A percentile compares a stretch with the other conserved stretches of the same genome.
Evolutionary conservation across 2,329 filamentous ascomycete species (phyloP).

Genomic region (Ascochyta lentis): DNA sequence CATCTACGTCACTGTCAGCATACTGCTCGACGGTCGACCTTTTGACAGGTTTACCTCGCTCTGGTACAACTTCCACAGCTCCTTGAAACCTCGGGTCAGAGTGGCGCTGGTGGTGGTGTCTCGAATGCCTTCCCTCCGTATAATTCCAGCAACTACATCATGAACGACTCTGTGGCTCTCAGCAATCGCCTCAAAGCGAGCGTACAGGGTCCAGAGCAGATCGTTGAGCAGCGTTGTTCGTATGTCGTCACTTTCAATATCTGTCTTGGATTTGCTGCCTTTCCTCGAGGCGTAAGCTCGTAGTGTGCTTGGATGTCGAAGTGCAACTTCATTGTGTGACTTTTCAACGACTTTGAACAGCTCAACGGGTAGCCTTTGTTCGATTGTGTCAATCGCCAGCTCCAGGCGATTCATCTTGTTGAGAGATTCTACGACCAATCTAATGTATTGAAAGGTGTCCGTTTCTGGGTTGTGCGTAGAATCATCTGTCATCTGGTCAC

Average conservation of each 20-base stretch:
- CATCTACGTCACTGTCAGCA: conserved; percentile 59
- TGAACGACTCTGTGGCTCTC: conserved; percentile 94
- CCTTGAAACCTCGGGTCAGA: conserved; percentile 88
- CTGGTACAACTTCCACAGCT: conserved; percentile 97
- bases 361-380: conserved; percentile 91
- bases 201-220: conserved; percentile 88
- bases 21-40: neutral
- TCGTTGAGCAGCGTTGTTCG: conserved; percentile 88
- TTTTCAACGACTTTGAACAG: conserved; percentile 93
- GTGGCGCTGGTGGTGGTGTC: conserved; percentile 61
- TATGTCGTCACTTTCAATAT: conserved; percentile 72
- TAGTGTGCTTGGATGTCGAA: conserved; percentile 85
- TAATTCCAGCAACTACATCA: conserved; percentile 86
- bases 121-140: conserved; percentile 75
- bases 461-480: conserved; percentile 91
- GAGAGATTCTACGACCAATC: conserved; percentile 83
- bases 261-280: conserved; percentile 66
- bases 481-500: conserved; percentile 73
- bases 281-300: conserved; percentile 57
- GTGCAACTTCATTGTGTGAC: conserved; percentile 91
- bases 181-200: conserved; percentile 95
- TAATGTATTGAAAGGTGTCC: conserved; percentile 93
- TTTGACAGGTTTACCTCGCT: conserved; percentile 67
- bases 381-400: conserved; percentile 84
- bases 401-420: conserved; percentile 90